Conservation (phyloP, 352 stramenopile genomes). For the Thalassiosira oceanica region DNA sequence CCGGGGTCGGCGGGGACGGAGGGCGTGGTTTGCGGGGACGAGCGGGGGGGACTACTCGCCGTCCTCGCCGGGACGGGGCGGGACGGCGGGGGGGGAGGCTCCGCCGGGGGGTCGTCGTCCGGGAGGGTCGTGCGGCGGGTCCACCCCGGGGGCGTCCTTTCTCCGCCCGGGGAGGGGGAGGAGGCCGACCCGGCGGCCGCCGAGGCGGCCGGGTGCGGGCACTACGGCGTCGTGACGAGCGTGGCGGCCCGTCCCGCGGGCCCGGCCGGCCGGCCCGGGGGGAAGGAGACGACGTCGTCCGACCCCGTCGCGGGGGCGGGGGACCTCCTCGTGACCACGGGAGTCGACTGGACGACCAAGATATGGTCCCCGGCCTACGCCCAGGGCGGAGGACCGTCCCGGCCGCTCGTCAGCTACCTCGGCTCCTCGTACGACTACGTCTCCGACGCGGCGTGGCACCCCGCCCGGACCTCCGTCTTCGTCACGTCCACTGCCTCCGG, state of each 20-base stretch:
- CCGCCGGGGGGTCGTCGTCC: too few species aligned
- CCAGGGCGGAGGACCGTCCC: too few species aligned
- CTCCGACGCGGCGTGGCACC: constrained; percentile 75
- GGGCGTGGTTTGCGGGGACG: constrained; percentile 69
- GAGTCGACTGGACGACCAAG: constrained; percentile 79
- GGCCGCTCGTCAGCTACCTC: constrained; percentile 69
- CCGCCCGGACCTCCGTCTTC: constrained; percentile 68
- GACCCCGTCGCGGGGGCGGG: constrained; percentile 54
- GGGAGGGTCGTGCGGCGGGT: constrained; percentile 24
- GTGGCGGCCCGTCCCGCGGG: constrained; percentile 33
- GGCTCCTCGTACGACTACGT: constrained; percentile 82
- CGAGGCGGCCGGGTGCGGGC: constrained; percentile 27
- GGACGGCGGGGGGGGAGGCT: constrained; percentile 11
- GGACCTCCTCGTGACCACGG: constrained; percentile 66
- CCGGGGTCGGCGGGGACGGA: constrained; percentile 50
- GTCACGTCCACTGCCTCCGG: constrained; percentile 75
- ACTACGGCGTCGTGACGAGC: constrained; percentile 75
- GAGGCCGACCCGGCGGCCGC: constrained; percentile 12
- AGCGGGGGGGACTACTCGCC: constrained; percentile 57
- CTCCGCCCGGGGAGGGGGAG: constrained; percentile 24
- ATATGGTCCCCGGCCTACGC: constrained; percentile 72
- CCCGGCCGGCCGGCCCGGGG: constrained; percentile 26
- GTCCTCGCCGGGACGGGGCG: constrained; percentile 21
- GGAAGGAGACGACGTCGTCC: constrained; percentile 20
- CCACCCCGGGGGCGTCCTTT: constrained; percentile 26